Evolutionary conservation across 1,284 basidiomycete species (phyloP), one percentile per base, ranked within the genome.

Genomic region (Rhodotorula sp.): DNA sequence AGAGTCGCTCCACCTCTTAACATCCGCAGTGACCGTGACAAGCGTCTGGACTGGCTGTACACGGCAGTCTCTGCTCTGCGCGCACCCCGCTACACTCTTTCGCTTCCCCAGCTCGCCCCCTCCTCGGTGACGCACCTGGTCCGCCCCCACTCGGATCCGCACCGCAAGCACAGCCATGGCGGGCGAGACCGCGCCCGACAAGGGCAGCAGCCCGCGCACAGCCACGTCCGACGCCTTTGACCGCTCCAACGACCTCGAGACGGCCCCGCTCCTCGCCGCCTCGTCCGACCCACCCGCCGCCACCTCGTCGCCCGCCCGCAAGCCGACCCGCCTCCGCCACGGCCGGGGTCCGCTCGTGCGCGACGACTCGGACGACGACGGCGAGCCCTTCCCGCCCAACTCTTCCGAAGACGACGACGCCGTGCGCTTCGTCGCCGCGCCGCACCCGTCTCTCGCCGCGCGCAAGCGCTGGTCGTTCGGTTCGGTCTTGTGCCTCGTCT

Each of bases 281-380:
- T 34, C 57, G 4, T 52, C 57, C 19, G n/a, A 56, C 45, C 21
- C 65, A 8, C 19, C 66, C 25, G n/a, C 55, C 48, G 44, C 65
- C 17, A 27, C 58, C 12, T 25, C 66, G 25, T 55, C 66, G 34
- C 27, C 54, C 17, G 41, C 50, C 7, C 19, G 12, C 7, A 34
- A 48, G 7, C 44, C 13, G 27, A 42, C 50, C 7, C 53, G 52
- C 23, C 61, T 73, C 41, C 44, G 72, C 25, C 63, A 73, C 42
- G 72, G 72, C 4, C 61, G 72, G 3, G 61, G 68, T 2, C 68
- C 68, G 25, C 53, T 73, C 45, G 61, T 70, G 42, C 62, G 50
- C 19, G 68, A 70, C 44, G 54, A 60, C 16, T 46, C 49, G 42
- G 62, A 64, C 48, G 53, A 55, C 27, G 61, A 64, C 13, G 61